Evolutionary conservation across 2,329 filamentous ascomycete genomes (phyloP).

Genomic region (Epicoccum sorghinum): DNA sequence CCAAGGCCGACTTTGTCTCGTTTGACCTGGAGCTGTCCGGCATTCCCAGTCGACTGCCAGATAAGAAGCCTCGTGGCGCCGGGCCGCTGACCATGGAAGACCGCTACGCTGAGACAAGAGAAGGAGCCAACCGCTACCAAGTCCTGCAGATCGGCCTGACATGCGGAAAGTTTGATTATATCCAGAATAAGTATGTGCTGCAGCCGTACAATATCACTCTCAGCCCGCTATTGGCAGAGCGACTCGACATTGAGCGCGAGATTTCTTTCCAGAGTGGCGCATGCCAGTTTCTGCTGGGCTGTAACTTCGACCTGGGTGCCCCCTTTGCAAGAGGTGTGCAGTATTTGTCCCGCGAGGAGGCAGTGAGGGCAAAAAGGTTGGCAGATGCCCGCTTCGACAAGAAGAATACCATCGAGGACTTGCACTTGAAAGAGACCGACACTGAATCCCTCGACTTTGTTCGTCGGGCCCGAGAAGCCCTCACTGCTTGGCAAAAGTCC

Average conservation of each 20-base stretch:
- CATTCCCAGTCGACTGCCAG: slow-evolving; percentile 55
- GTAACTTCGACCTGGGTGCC: slow-evolving; percentile 64
- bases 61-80: slow-evolving; percentile 35
- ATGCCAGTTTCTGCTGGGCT: slow-evolving; percentile 64
- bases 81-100: slow-evolving; percentile 62
- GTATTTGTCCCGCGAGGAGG: slow-evolving; percentile 68
- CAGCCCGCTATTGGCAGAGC: slow-evolving; percentile 61
- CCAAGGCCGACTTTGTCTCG: slow-evolving; percentile 65
- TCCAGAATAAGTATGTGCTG: slow-evolving; percentile 57
- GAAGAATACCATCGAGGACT: slow-evolving; percentile 45
- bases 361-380: slow-evolving; percentile 54
- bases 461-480: slow-evolving; percentile 51
- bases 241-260: slow-evolving; percentile 64
- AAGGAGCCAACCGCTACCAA: slow-evolving; percentile 66
- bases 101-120: slow-evolving; percentile 65
- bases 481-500: slow-evolving; percentile 54
- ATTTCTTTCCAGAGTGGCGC: slow-evolving; percentile 66
- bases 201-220: slow-evolving; percentile 70
- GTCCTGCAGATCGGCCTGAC: slow-evolving; percentile 72
- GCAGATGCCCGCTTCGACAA: slow-evolving; percentile 52
- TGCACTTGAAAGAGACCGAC: slow-evolving; percentile 60
- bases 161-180: slow-evolving; percentile 63
- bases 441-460: slow-evolving; percentile 60
- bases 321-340: slow-evolving; percentile 64
- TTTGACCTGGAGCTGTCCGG: slow-evolving; percentile 73